Percentiles rank a stretch among this genome's conserved stretches.
These are phyloP conservation scores for Didymosphaeria variabile DNA, from an alignment of 2,329 filamentous ascomycete genomes.

Conservation along the genomic window DNA sequence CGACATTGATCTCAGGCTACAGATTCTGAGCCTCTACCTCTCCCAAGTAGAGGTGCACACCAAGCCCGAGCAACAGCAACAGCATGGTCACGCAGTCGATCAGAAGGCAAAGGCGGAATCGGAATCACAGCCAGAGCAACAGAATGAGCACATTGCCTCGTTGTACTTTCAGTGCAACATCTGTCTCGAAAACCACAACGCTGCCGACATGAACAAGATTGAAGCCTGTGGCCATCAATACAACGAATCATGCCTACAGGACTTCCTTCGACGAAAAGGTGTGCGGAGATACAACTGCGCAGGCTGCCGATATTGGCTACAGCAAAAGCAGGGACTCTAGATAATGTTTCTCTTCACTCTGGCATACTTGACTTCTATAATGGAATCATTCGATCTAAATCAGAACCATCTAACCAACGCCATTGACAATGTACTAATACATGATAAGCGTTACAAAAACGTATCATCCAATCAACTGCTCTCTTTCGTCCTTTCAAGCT, in stretches of 20 bases:
- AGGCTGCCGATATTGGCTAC: neutral
- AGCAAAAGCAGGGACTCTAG: neutral
- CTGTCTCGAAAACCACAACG: constrained; percentile 23
- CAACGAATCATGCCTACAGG: constrained; percentile 1
- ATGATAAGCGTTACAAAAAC: neutral
- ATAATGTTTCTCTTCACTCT: neutral
- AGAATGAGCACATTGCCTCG: constrained; percentile 10
- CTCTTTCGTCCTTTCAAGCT: constrained; percentile 1
- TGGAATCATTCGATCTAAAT: neutral
- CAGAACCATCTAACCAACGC: neutral
- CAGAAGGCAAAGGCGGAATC: too few species aligned
- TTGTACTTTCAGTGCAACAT: constrained; percentile 25
- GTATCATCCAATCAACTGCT: neutral
- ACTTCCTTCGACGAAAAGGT: neutral
- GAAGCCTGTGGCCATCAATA: constrained; percentile 18
- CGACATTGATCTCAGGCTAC: too few species aligned
- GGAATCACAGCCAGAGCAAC: neutral
- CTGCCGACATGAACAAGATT: constrained; percentile 13
- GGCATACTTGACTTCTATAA: neutral
- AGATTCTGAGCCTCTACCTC: neutral
- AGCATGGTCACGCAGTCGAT: too few species aligned
- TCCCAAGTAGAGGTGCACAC: too few species aligned
- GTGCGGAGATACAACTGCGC: constrained; percentile 6
- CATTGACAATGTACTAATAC: neutral
- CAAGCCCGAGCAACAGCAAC: too few species aligned